phyloP scores from a whole-genome alignment of 768 basidiomycete species.

The Cystofilobasidium ferigula region DNA sequence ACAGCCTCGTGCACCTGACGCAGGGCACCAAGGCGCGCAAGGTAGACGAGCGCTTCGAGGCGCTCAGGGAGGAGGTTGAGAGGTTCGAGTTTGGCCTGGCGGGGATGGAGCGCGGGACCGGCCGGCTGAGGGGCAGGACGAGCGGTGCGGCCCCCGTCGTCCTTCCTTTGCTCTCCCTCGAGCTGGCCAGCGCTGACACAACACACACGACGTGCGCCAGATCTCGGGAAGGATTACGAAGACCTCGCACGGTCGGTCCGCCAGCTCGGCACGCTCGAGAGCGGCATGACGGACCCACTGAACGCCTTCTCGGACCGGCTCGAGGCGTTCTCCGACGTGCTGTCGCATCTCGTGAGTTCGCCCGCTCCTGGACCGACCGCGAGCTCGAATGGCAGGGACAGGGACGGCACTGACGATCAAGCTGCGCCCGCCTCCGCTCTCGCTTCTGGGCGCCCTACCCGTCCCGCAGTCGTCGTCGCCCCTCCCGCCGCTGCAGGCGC shows the following conservation, averaged over 20 bases:
- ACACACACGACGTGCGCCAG: no score
- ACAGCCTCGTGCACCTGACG: conserved; percentile 68
- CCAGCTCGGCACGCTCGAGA: conserved; percentile 93
- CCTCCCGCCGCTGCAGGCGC: conserved; percentile 60
- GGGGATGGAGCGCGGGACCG: conserved; percentile 66
- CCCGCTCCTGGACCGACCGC: no score
- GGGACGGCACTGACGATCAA: no score
- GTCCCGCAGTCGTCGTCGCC: conserved; percentile 12
- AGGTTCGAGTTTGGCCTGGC: conserved; percentile 91
- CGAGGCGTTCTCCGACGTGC: conserved; percentile 70
- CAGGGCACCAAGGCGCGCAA: conserved; percentile 67
- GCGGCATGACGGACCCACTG: conserved; percentile 93
- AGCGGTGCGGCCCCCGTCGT: neutral
- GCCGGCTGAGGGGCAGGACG: conserved; percentile 52
- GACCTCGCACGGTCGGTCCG: conserved; percentile 93
- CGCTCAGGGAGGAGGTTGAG: conserved; percentile 83
- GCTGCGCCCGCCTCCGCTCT: neutral
- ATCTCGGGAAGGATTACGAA: conserved; percentile 93
- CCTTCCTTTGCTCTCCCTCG: neutral
- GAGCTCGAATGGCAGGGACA: no score
- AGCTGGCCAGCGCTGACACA: neutral
- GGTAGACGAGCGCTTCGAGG: conserved; percentile 87
- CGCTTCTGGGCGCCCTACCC: neutral
- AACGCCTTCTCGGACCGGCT: conserved; percentile 95
- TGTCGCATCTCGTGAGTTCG: conserved; percentile 63